phyloP scores from a whole-genome alignment of 2,329 filamentous ascomycete species.

The Arthroderma sp. region DNA sequence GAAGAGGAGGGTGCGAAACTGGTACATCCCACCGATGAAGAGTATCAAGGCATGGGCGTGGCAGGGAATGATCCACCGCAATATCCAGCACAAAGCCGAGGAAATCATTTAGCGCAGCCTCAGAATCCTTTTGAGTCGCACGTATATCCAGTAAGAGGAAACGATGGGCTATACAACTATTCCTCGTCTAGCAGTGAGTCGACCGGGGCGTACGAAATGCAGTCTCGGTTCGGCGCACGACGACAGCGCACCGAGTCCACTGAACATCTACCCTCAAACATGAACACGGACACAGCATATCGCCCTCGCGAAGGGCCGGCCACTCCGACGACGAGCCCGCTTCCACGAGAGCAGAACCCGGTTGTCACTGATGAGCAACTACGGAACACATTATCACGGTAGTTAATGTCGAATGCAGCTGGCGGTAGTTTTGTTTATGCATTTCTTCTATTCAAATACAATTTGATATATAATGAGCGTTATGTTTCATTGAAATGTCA shows the following conservation, averaged over 20 bases:
- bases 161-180: too few species aligned
- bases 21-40: conserved; percentile 20
- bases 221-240: conserved; percentile 4
- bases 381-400: too few species aligned
- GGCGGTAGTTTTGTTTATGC: too few species aligned
- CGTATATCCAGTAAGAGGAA: too few species aligned
- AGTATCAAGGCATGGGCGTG: conserved; percentile 12
- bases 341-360: background rate
- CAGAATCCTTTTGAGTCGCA: conserved; percentile 9
- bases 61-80: conserved; percentile 2
- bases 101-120: conserved; percentile 5
- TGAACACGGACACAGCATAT: conserved; percentile 4
- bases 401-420: too few species aligned
- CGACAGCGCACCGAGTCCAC: conserved; percentile 3
- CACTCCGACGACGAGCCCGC: conserved; percentile 2
- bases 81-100: conserved; percentile 12
- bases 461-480: too few species aligned
- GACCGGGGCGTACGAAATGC: conserved; percentile 7
- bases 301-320: background rate
- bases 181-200: conserved; percentile 8
- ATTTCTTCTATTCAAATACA: too few species aligned
- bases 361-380: too few species aligned
- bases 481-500: too few species aligned
- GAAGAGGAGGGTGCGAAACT: conserved; percentile 12
- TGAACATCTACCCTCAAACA: conserved; percentile 1